Conservation (phyloP, 257 asterid species). For the Henckelia pumila region DNA sequence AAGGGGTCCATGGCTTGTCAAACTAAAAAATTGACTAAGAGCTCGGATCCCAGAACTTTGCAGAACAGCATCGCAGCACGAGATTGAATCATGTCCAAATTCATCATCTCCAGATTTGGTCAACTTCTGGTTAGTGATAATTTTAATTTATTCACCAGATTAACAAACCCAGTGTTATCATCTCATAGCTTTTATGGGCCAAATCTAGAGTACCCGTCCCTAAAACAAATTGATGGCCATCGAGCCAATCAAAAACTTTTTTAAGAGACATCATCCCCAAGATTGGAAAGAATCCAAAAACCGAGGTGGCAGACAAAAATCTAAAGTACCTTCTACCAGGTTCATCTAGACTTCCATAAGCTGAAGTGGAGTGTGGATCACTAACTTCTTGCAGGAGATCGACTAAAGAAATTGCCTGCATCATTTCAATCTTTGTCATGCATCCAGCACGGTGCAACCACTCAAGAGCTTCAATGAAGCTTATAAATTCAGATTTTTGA, state of each 20-base stretch:
- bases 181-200: neutral
- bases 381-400: slow-evolving; percentile 76
- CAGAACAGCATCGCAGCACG: neutral
- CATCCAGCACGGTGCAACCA: slow-evolving; percentile 39
- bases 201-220: slow-evolving; percentile 5
- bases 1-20: slow-evolving; percentile 7
- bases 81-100: slow-evolving; percentile 1
- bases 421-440: slow-evolving; percentile 57
- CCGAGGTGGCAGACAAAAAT: slow-evolving; percentile 10
- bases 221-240: neutral
- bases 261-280: slow-evolving; percentile 5
- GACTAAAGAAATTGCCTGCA: slow-evolving; percentile 70
- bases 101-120: neutral
- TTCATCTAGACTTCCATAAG: slow-evolving; percentile 91
- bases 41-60: slow-evolving; percentile 18
- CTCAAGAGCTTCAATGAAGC: slow-evolving; percentile 59
- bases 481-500: slow-evolving; percentile 52
- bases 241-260: neutral
- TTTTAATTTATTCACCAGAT: neutral
- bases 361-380: slow-evolving; percentile 55
- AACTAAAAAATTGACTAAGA: neutral
- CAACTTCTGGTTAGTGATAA: neutral
- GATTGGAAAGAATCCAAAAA: slow-evolving; percentile 4
- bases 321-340: slow-evolving; percentile 77
- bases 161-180: neutral